Conservation (phyloP, 108 stramenopile genomes). For the Cyclotella atomus region DNA sequence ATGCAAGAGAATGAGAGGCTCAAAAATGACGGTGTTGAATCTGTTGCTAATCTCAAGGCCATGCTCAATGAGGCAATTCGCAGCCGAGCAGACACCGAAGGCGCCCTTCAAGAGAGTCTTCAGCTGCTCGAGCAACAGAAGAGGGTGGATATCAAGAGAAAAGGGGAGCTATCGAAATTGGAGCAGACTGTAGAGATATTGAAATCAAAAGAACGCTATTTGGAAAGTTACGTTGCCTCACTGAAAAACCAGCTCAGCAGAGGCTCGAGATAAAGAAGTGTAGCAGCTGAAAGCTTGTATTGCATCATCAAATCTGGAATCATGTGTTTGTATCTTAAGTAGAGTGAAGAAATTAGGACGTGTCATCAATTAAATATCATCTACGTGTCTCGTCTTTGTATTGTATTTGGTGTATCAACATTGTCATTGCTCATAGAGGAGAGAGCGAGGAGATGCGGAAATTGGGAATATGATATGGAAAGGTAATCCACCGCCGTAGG, state of each 20-base stretch:
- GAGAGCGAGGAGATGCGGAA: too few relatives aligned
- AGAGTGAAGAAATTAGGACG: not conserved
- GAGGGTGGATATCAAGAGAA: slow-evolving; percentile 40
- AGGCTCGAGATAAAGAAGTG: slow-evolving; percentile 8
- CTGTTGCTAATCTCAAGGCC: slow-evolving; percentile 21
- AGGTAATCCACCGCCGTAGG: too few relatives aligned
- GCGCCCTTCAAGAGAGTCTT: slow-evolving; percentile 40
- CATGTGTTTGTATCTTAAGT: not conserved
- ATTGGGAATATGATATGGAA: too few relatives aligned
- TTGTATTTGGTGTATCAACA: too few relatives aligned
- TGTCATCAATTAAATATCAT: too few relatives aligned
- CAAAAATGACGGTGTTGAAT: slow-evolving; percentile 14
- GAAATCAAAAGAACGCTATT: slow-evolving; percentile 46
- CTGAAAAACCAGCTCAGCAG: slow-evolving; percentile 44
- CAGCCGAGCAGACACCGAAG: slow-evolving; percentile 36
- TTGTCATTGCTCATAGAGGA: too few relatives aligned
- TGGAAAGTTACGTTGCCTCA: slow-evolving; percentile 37
- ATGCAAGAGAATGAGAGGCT: slow-evolving; percentile 30
- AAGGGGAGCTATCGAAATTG: slow-evolving; percentile 37
- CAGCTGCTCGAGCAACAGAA: slow-evolving; percentile 44
- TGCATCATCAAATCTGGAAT: too few relatives aligned
- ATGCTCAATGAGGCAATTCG: slow-evolving; percentile 49
- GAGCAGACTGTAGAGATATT: slow-evolving; percentile 45
- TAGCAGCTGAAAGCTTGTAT: too few relatives aligned
- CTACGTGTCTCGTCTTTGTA: too few relatives aligned